These are phyloP conservation scores for Suillus luteus DNA, from an alignment of 768 basidiomycete species.

Conservation along the genomic window DNA sequence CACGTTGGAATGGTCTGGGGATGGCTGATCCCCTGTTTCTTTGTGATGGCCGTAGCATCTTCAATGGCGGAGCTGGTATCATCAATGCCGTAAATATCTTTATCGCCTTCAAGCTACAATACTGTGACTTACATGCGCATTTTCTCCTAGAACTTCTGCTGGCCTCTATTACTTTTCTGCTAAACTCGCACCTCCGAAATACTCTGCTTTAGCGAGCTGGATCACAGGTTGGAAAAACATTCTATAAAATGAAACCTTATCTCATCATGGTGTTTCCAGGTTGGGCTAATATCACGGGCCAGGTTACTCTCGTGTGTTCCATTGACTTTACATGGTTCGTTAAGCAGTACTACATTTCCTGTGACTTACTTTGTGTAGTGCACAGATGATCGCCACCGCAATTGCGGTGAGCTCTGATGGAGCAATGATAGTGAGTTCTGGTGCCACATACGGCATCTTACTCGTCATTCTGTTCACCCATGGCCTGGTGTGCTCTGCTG, in stretches of 20 bases:
- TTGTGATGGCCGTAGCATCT: conserved; percentile 66
- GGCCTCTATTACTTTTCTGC: conserved; percentile 81
- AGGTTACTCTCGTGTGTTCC: conserved; percentile 67
- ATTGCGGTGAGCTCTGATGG: conserved; percentile 64
- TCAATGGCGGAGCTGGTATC: conserved; percentile 76
- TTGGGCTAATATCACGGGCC: conserved; percentile 77
- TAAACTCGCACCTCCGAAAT: conserved; percentile 64
- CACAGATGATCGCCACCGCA: conserved; percentile 77
- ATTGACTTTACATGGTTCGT: conserved; percentile 72
- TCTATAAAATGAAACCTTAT: neutral
- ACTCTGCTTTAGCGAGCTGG: conserved; percentile 65
- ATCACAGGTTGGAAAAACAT: conserved; percentile 43
- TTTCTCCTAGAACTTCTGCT: conserved; percentile 61
- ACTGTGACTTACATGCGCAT: neutral
- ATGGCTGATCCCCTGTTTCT: conserved; percentile 71
- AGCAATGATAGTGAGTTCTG: conserved; percentile 49
- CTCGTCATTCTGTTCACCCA: conserved; percentile 65
- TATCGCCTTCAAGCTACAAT: conserved; percentile 2
- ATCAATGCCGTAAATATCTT: conserved; percentile 62
- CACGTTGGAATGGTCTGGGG: conserved; percentile 80
- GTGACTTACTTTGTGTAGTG: conserved; percentile 37
- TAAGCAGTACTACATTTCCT: neutral
- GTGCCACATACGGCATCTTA: conserved; percentile 69
- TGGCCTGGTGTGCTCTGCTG: conserved; percentile 70
- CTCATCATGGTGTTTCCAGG: conserved; percentile 44